Evolutionary conservation across 805 yeast genomes (phyloP).

Genomic region (Citeromyces matritensis): DNA sequence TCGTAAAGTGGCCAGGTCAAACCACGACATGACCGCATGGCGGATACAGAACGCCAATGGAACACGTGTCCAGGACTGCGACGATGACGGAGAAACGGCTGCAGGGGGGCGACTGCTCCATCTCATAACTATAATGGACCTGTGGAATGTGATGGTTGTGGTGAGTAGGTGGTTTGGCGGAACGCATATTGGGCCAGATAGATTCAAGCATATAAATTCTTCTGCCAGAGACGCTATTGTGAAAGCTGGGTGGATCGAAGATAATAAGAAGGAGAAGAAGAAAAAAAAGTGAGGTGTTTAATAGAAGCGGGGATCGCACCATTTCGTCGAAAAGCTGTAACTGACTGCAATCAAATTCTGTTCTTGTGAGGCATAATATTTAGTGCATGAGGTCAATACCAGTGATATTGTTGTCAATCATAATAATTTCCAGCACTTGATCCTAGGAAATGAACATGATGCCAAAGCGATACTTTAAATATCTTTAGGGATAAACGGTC

Average conservation of each 20-base stretch:
- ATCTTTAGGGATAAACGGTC: too few species aligned
- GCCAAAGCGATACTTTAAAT: too few species aligned
- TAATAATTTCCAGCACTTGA: too few species aligned
- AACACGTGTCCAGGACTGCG: constrained; percentile 65
- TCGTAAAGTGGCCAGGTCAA: constrained; percentile 47
- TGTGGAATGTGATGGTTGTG: constrained; percentile 72
- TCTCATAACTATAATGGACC: constrained; percentile 50
- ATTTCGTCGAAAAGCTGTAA: too few species aligned
- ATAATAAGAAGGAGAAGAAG: constrained; percentile 7
- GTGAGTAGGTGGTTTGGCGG: constrained; percentile 95
- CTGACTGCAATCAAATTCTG: too few species aligned
- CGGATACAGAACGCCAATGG: constrained; percentile 47
- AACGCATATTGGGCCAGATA: constrained; percentile 77
- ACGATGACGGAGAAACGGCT: constrained; percentile 95
- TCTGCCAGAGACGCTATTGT: constrained; percentile 76
- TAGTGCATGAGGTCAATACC: too few species aligned
- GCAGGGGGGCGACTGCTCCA: constrained; percentile 85
- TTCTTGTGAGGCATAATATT: too few species aligned
- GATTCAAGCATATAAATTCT: constrained; percentile 86
- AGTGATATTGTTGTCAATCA: too few species aligned
- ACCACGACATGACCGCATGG: constrained; percentile 83
- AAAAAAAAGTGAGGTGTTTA: constrained; percentile 11
- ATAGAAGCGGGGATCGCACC: too few species aligned
- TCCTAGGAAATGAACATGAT: too few species aligned
- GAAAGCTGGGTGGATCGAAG: constrained; percentile 35